These are phyloP conservation scores for Symbiodinium pilosum DNA, from an alignment of 73 alveolate genomes.

Conservation along the genomic window DNA sequence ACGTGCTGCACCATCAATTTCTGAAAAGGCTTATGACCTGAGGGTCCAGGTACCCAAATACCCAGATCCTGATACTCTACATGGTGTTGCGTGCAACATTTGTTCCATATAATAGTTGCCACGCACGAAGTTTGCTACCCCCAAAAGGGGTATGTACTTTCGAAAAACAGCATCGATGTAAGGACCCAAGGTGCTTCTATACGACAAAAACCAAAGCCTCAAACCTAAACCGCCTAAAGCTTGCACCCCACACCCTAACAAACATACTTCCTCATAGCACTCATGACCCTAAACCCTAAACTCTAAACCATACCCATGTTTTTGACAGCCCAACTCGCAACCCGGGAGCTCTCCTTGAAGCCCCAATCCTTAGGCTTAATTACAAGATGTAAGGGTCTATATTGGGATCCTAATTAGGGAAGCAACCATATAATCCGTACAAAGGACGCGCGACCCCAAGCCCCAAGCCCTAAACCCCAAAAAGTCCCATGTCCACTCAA, in stretches of 20 bases:
- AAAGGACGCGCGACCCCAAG: not conserved
- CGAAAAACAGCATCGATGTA: not conserved
- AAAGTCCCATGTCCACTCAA: not conserved
- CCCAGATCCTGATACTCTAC: not conserved
- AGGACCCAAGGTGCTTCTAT: not conserved
- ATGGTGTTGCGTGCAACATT: not conserved
- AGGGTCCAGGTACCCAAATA: not conserved
- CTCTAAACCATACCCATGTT: not conserved
- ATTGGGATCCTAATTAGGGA: no score
- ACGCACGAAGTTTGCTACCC: not conserved
- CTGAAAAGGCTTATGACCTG: not conserved
- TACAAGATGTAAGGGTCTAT: no score
- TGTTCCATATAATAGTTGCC: not conserved
- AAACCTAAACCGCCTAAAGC: not conserved
- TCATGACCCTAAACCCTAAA: not conserved
- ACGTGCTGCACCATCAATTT: no score
- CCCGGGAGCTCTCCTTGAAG: no score
- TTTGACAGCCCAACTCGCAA: not conserved
- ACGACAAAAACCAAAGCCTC: not conserved
- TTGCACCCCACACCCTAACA: not conserved
- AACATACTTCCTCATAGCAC: not conserved
- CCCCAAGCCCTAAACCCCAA: not conserved
- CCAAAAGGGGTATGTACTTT: not conserved
- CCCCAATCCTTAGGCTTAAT: not conserved
- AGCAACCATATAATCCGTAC: no score